A percentile compares a stretch with the other conserved stretches of the same genome.
phyloP scores from a whole-genome alignment of 306 rosid species.

The Geum urbanum region DNA sequence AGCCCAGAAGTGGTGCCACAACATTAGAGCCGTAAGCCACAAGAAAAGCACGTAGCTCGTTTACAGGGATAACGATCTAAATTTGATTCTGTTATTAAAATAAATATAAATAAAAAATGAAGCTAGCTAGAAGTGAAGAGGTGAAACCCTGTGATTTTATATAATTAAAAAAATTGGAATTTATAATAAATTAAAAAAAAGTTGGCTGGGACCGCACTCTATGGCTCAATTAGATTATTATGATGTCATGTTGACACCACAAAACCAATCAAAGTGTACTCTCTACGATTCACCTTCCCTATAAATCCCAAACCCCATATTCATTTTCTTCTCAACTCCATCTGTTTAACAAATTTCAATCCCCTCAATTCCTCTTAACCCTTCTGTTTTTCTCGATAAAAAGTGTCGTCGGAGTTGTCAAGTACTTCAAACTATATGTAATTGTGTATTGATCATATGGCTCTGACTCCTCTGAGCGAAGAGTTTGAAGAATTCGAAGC shows the following conservation, averaged over 20 bases:
- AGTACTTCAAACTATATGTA: too few species aligned
- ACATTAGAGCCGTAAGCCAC: slow-evolving; percentile 30
- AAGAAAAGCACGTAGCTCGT: slow-evolving; percentile 18
- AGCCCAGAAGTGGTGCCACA: not conserved
- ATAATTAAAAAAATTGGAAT: not conserved
- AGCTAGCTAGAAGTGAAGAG: too few species aligned
- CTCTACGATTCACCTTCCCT: slow-evolving; percentile 35
- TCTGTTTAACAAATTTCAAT: slow-evolving; percentile 8
- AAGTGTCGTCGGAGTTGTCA: too few species aligned
- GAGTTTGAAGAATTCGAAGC: slow-evolving; percentile 78
- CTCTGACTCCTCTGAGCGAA: slow-evolving; percentile 43
- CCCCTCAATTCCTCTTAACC: not conserved
- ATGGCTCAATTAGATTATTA: slow-evolving; percentile 22
- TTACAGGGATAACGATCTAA: not conserved
- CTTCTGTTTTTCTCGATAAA: not conserved
- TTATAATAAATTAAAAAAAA: not conserved
- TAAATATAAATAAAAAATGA: too few species aligned
- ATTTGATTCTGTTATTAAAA: not conserved
- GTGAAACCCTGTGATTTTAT: not conserved
- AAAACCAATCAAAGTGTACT: too few species aligned
- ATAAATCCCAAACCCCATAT: slow-evolving; percentile 14
- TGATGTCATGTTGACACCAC: too few species aligned
- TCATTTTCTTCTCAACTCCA: not conserved
- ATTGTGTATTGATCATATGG: not conserved
- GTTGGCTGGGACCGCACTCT: slow-evolving; percentile 57